Conservation (phyloP, 129 eudicot genomes). For the Artemisia annua region DNA sequence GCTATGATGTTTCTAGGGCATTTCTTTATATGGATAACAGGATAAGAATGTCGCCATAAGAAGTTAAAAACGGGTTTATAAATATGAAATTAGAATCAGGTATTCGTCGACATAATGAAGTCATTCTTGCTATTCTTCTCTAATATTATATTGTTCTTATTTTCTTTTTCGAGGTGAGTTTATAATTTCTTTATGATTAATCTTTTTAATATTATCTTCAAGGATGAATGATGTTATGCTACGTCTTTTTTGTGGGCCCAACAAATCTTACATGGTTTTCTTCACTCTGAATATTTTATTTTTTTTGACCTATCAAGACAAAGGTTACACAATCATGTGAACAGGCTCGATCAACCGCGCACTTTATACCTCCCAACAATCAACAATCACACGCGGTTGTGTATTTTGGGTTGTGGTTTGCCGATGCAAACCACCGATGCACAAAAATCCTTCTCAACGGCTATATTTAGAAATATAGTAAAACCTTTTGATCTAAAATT, state of each 20-base stretch:
- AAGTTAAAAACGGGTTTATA: constrained; percentile 24
- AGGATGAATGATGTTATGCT: constrained; percentile 18
- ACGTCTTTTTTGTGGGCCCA: constrained; percentile 16
- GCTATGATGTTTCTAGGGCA: constrained; percentile 6
- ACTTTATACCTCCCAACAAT: too few species aligned
- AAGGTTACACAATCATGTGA: background rate
- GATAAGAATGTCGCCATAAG: constrained; percentile 2
- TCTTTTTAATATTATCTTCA: constrained; percentile 17
- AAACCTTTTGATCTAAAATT: too few species aligned
- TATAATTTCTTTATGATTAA: constrained; percentile 10
- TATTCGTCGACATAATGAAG: constrained; percentile 11
- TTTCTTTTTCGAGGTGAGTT: constrained; percentile 8
- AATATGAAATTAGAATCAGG: constrained; percentile 12
- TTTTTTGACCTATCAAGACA: constrained; percentile 20
- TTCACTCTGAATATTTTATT: background rate
- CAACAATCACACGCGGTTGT: too few species aligned
- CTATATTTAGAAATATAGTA: too few species aligned
- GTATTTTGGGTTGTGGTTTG: too few species aligned
- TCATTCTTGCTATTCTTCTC: constrained; percentile 4
- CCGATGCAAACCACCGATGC: too few species aligned
- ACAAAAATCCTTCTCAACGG: too few species aligned
- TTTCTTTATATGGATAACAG: constrained; percentile 26
- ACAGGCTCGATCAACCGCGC: too few species aligned
- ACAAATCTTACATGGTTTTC: background rate
- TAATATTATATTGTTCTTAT: constrained; percentile 19